These are phyloP conservation scores for Lantana camara DNA, from an alignment of 257 asterid species.

Conservation along the genomic window DNA sequence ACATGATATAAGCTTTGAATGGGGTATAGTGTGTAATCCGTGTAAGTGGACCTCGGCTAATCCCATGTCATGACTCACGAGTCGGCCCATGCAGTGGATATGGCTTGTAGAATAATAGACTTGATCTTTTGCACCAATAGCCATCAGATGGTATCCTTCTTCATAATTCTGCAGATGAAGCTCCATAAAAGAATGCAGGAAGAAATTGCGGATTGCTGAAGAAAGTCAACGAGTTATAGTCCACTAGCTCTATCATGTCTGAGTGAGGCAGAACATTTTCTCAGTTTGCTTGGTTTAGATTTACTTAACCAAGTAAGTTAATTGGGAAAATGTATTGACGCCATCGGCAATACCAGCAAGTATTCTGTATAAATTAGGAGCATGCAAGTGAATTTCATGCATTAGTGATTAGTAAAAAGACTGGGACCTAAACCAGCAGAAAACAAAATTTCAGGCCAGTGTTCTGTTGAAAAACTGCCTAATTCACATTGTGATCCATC, in stretches of 20 bases:
- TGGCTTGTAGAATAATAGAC: conserved; percentile 12
- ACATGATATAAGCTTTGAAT: not conserved
- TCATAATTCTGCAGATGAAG: conserved; percentile 13
- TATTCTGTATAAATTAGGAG: too few species aligned
- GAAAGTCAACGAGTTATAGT: too few species aligned
- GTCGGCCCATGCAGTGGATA: conserved; percentile 12
- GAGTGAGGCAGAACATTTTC: too few species aligned
- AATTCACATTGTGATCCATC: not conserved
- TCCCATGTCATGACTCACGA: not conserved
- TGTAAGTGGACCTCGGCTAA: not conserved
- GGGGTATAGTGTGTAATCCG: not conserved
- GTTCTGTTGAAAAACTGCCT: not conserved
- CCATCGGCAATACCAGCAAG: too few species aligned
- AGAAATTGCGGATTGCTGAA: too few species aligned
- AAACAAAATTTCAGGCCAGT: not conserved
- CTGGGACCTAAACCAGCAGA: too few species aligned
- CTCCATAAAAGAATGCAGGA: not conserved
- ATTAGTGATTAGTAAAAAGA: too few species aligned
- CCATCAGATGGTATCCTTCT: conserved; percentile 12
- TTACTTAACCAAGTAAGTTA: too few species aligned
- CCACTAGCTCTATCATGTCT: too few species aligned
- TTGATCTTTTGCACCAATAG: conserved; percentile 14
- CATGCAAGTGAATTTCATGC: not conserved
- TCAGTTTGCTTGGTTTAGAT: too few species aligned
- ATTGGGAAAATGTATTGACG: too few species aligned